These are phyloP conservation scores for Suhomyces sp. DNA, from an alignment of 805 yeast species.

Conservation along the genomic window DNA sequence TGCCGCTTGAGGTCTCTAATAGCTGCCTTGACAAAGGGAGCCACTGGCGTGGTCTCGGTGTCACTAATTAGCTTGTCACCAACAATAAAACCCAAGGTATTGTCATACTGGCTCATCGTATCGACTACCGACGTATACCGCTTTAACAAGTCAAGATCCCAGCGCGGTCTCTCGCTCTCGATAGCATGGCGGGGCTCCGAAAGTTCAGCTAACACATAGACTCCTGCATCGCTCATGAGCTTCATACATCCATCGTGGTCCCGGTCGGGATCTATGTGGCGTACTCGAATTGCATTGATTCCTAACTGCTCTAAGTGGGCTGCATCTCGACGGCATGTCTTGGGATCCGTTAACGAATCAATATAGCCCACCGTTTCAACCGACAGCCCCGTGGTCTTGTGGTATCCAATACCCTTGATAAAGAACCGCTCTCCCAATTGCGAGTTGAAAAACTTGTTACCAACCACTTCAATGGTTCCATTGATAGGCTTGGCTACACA, in stretches of 20 bases:
- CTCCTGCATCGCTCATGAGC: conserved; percentile 30
- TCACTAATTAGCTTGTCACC: conserved; percentile 41
- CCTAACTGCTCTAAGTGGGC: conserved; percentile 67
- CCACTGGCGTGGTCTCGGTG: conserved; percentile 22
- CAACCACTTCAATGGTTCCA: conserved; percentile 58
- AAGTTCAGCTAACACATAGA: conserved; percentile 36
- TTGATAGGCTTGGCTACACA: background rate
- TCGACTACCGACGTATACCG: conserved; percentile 36
- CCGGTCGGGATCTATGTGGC: conserved; percentile 70
- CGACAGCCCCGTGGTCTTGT: conserved; percentile 52
- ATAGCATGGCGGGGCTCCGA: conserved; percentile 36
- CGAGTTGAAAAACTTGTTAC: conserved; percentile 74
- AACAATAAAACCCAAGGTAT: conserved; percentile 38
- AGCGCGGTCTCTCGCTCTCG: conserved; percentile 29
- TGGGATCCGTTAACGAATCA: conserved; percentile 77
- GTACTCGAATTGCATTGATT: conserved; percentile 80
- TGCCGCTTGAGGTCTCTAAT: conserved; percentile 31
- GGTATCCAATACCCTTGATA: conserved; percentile 86
- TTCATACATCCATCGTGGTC: conserved; percentile 57
- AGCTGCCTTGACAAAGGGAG: conserved; percentile 38
- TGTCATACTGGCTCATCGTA: conserved; percentile 27
- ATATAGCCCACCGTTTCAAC: conserved; percentile 28
- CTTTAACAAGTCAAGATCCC: conserved; percentile 31
- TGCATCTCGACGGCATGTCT: conserved; percentile 75
- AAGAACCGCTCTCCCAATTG: conserved; percentile 78